These are phyloP conservation scores for Trametes hirsuta DNA, from an alignment of 1,284 basidiomycete genomes.

Conservation along the genomic window DNA sequence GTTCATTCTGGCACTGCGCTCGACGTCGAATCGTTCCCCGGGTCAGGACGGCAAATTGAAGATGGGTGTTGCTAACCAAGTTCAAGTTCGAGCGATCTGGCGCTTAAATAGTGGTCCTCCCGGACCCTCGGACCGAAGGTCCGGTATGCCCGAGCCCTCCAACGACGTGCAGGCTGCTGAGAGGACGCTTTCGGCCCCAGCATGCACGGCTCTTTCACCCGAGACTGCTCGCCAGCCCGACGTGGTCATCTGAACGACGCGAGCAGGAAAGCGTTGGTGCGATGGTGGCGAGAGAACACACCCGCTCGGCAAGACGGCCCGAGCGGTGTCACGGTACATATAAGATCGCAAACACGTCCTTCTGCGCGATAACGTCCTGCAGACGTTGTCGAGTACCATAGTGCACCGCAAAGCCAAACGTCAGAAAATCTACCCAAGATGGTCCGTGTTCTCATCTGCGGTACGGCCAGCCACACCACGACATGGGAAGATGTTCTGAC, in stretches of 20 bases:
- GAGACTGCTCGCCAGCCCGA: not conserved
- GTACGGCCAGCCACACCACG: slow-evolving; percentile 1
- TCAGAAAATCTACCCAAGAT: not conserved
- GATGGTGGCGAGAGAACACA: not conserved
- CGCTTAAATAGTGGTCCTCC: not conserved
- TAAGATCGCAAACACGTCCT: not conserved
- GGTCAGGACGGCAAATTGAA: no score
- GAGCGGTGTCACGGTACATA: not conserved
- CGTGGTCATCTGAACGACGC: not conserved
- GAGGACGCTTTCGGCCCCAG: not conserved
- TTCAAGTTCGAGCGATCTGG: no score
- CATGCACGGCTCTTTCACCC: not conserved
- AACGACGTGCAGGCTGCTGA: not conserved
- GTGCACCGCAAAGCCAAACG: not conserved
- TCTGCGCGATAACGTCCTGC: not conserved
- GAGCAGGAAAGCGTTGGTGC: not conserved
- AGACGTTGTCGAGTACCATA: not conserved
- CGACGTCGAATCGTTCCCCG: no score
- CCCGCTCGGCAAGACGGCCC: not conserved
- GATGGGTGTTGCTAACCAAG: no score
- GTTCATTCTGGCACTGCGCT: no score
- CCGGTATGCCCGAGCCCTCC: not conserved
- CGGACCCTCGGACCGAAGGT: not conserved
- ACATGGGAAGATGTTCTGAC: not conserved
- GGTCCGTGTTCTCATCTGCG: slow-evolving; percentile 26